phyloP scores from a whole-genome alignment of 2,329 filamentous ascomycete species.

The Aspergillaceae sp. region DNA sequence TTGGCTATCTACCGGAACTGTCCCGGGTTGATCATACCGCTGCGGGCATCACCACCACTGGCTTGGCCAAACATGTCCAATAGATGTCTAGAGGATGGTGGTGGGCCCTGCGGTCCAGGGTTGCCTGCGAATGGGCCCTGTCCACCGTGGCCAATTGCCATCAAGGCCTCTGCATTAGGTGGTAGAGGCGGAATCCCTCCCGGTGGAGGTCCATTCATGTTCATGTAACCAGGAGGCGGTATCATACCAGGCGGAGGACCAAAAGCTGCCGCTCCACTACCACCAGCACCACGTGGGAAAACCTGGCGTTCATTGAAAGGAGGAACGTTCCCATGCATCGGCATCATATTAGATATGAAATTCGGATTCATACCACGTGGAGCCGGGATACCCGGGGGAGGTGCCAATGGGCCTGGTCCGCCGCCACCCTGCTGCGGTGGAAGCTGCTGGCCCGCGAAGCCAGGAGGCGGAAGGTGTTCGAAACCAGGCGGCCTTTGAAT shows the following conservation, averaged over 20 bases:
- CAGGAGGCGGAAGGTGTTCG: slow-evolving; percentile 33
- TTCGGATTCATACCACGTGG: slow-evolving; percentile 32
- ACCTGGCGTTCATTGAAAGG: slow-evolving; percentile 29
- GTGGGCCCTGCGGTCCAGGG: slow-evolving; percentile 29
- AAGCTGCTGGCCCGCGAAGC: slow-evolving; percentile 30
- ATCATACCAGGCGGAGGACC: slow-evolving; percentile 37
- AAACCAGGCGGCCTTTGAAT: slow-evolving; percentile 39
- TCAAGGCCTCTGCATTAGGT: slow-evolving; percentile 29
- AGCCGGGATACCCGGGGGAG: slow-evolving; percentile 32
- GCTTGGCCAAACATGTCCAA: slow-evolving; percentile 38
- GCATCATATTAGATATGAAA: slow-evolving; percentile 28
- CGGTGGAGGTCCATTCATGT: slow-evolving; percentile 34
- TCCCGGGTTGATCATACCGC: slow-evolving; percentile 12
- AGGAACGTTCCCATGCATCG: slow-evolving; percentile 26
- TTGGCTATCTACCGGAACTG: slow-evolving; percentile 23
- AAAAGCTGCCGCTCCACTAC: slow-evolving; percentile 19
- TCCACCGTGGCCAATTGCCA: slow-evolving; percentile 28
- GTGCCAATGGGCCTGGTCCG: slow-evolving; percentile 23
- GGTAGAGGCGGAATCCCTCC: slow-evolving; percentile 34
- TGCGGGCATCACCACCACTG: slow-evolving; percentile 18
- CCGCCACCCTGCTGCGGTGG: slow-evolving; percentile 26
- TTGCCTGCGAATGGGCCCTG: slow-evolving; percentile 29
- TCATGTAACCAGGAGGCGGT: slow-evolving; percentile 39
- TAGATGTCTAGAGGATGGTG: slow-evolving; percentile 31
- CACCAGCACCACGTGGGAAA: slow-evolving; percentile 28